Evolutionary conservation across 2,329 filamentous ascomycete genomes (phyloP), one percentile per base, ranked within the genome.

Genomic region (Aspergillus intermedius): DNA sequence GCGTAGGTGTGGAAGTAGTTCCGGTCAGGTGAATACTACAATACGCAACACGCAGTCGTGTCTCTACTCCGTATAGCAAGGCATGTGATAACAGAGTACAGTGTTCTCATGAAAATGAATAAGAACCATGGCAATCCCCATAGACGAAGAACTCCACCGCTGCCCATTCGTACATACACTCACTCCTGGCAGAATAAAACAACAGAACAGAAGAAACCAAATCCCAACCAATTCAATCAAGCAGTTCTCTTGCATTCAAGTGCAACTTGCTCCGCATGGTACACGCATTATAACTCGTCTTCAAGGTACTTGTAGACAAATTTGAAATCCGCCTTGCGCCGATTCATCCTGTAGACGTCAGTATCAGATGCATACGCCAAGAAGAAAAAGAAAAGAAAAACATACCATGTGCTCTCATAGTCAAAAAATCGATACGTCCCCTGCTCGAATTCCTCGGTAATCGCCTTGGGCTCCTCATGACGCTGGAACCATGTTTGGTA

Each of bases 401-500:
- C 87, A 72, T 74, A 96, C 93, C 93, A 98, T 64, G 93, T 98
- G 71, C 88, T 95, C 74, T 98, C 93, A 67, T 98, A 98, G 72
- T 98, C 93, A 70, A 98, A 98, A 77, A 98, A 98, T 45, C 93
- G 85, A 75, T 98, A 98, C 21, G 93, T 98, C 54, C 93, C 93
- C 72, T 98, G 93, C 74, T 98, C 93, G 65, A 89, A 97, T 72
- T 98, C 93, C 70, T 98, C 93, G 0, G 93, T 97, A 64, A 98
- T 98, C 60, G 84, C 91, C 77, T 98, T 98, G 15, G 93, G 93
- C 74, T 98, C 93, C 66, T 98, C 93, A 59, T 98, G 93, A 45
- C 93, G 81, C 71, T 98, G 93, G 65, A 98, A 98, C 93, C 93
- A 98, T 1, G 93, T 98, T 70, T 95, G 93, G 66, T 98, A 98